Conservation (phyloP, 192 early-diverging fungal genomes). For the Phycomyces nitens region DNA sequence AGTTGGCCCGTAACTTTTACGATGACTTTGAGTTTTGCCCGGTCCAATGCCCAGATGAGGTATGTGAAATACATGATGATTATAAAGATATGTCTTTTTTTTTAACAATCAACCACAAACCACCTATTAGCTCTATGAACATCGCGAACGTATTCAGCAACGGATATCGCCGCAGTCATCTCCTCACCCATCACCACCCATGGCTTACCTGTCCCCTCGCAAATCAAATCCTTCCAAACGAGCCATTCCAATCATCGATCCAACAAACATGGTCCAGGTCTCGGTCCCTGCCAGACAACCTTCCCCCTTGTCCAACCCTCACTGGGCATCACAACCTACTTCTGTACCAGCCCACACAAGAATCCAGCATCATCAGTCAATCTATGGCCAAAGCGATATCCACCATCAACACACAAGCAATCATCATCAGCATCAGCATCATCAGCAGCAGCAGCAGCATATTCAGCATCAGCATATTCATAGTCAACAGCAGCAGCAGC, state of each 20-base stretch:
- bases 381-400: neutral
- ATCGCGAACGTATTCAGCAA: constrained; percentile 24
- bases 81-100: too few relatives aligned
- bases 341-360: neutral
- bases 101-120: too few relatives aligned
- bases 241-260: constrained; percentile 51
- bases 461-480: neutral
- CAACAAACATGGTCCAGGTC: constrained; percentile 44
- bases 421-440: too few relatives aligned
- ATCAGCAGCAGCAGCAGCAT: too few relatives aligned
- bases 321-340: neutral
- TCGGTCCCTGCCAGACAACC: constrained; percentile 28
- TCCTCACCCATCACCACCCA: constrained; percentile 13
- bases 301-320: constrained; percentile 8
- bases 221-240: constrained; percentile 18
- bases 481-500: neutral
- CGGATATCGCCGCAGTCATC: constrained; percentile 22
- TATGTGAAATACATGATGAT: constrained; percentile 14
- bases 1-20: constrained; percentile 50
- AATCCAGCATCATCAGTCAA: neutral
- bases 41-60: constrained; percentile 47
- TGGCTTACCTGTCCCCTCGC: constrained; percentile 15
- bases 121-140: constrained; percentile 7
- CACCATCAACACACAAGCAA: neutral
- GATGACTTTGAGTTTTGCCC: constrained; percentile 61